A percentile compares a stretch with the other conserved stretches of the same genome.
phyloP scores from a whole-genome alignment of 2,329 filamentous ascomycete genomes.

The Fusarium coffeatum region DNA sequence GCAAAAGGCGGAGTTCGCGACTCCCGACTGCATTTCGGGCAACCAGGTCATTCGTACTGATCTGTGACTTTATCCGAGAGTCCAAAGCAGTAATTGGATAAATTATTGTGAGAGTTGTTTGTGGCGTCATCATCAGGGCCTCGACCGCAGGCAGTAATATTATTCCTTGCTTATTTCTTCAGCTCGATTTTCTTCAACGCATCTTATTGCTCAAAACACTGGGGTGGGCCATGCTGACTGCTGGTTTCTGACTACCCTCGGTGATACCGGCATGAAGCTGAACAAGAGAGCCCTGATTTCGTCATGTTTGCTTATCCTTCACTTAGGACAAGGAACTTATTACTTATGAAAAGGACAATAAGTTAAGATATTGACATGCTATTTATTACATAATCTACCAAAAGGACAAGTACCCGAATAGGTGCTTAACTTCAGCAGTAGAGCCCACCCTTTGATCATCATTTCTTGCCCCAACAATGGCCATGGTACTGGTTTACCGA shows the following conservation, averaged over 20 bases:
- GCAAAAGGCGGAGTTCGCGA: background rate
- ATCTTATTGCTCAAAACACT: background rate
- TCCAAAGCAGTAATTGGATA: background rate
- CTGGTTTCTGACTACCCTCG: background rate
- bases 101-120: background rate
- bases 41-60: background rate
- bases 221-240: background rate
- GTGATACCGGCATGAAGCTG: background rate
- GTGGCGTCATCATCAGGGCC: background rate
- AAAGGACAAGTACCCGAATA: no score
- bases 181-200: background rate
- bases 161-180: background rate
- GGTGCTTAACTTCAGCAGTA: no score
- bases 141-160: background rate
- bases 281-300: background rate
- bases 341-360: background rate
- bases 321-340: no score
- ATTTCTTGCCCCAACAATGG: no score
- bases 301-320: no score
- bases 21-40: background rate
- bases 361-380: rapidly evolving
- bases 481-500: no score
- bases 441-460: no score
- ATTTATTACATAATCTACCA: no score
- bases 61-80: background rate